These are phyloP conservation scores for Pulveroboletus sp. DNA, from an alignment of 768 basidiomycete genomes.

Conservation along the genomic window DNA sequence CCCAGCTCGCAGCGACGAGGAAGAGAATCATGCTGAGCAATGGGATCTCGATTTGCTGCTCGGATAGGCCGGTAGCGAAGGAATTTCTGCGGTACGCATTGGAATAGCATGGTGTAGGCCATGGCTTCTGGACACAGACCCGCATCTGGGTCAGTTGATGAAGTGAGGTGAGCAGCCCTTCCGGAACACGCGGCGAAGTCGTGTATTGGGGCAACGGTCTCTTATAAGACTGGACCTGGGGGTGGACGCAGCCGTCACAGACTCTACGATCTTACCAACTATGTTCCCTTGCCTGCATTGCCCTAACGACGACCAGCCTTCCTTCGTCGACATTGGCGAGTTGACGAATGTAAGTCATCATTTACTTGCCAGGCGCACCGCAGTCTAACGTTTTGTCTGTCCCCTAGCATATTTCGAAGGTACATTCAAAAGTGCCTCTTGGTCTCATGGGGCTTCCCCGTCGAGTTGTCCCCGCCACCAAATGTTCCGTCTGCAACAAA, in stretches of 20 bases:
- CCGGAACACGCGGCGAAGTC: conserved; percentile 30
- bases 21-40: background rate
- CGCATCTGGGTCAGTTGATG: conserved; percentile 18
- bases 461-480: conserved; percentile 8
- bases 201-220: conserved; percentile 29
- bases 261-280: conserved; percentile 14
- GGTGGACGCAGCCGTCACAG: conserved; percentile 6
- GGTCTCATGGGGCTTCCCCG: background rate
- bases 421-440: conserved; percentile 9
- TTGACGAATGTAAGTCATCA: conserved; percentile 16
- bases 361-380: background rate
- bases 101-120: conserved; percentile 22
- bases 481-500: conserved; percentile 26
- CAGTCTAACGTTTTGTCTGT: conserved; percentile 4
- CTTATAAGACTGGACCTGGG: conserved; percentile 25
- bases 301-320: conserved; percentile 19
- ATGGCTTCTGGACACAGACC: conserved; percentile 18
- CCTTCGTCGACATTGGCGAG: conserved; percentile 15
- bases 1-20: conserved; percentile 15
- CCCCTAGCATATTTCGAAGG: conserved; percentile 21
- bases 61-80: conserved; percentile 4
- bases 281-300: conserved; percentile 26
- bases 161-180: conserved; percentile 24
- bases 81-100: conserved; percentile 15
- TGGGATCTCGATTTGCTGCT: conserved; percentile 1